Conservation (phyloP, 257 asterid species). For the Nicotiana obtusifolia region DNA sequence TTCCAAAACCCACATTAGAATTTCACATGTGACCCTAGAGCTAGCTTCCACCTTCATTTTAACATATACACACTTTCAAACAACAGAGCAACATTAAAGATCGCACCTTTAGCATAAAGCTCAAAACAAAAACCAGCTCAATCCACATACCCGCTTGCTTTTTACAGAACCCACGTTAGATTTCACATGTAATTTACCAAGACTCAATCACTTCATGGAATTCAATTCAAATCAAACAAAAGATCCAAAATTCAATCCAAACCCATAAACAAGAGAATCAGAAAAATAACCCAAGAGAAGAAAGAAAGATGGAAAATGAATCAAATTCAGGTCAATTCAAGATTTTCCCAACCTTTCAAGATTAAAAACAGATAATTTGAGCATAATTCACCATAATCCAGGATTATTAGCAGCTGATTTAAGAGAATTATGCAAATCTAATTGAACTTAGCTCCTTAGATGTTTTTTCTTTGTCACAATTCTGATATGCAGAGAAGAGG, state of each 20-base stretch:
- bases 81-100: conserved; percentile 26
- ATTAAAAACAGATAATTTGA: neutral
- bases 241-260: conserved; percentile 16
- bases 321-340: conserved; percentile 7
- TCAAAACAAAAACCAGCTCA: conserved; percentile 7
- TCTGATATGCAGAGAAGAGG: neutral
- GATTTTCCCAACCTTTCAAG: neutral
- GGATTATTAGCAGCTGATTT: conserved; percentile 21
- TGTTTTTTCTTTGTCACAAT: neutral
- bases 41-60: neutral
- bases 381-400: conserved; percentile 22
- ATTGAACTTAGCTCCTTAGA: conserved; percentile 16
- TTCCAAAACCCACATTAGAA: conserved; percentile 23
- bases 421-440: conserved; percentile 30
- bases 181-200: conserved; percentile 12
- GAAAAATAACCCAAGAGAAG: neutral
- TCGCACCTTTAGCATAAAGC: conserved; percentile 20
- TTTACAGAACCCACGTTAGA: conserved; percentile 23
- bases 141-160: conserved; percentile 6
- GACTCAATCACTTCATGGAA: conserved; percentile 10
- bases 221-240: conserved; percentile 18
- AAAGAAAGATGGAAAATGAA: neutral
- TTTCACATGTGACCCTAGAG: neutral
- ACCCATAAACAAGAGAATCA: conserved; percentile 2
- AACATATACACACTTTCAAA: conserved; percentile 26